These are phyloP conservation scores for Pleurotus salmoneostramineus DNA, from an alignment of 768 basidiomycete genomes.

Conservation along the genomic window DNA sequence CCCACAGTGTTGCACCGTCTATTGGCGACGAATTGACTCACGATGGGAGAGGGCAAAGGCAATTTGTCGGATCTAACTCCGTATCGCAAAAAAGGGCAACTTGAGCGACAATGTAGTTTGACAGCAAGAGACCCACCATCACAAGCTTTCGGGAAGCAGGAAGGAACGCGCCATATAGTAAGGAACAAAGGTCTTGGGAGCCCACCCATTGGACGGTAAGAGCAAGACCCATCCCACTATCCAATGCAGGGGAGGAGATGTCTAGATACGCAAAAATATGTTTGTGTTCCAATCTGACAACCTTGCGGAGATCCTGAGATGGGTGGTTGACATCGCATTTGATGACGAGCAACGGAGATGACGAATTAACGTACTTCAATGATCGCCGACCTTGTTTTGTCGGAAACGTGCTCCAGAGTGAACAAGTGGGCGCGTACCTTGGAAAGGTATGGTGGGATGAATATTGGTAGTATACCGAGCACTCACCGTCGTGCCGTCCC, in stretches of 20 bases:
- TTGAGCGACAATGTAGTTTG: no score
- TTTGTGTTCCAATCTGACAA: neutral
- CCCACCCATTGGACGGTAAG: neutral
- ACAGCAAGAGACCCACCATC: neutral
- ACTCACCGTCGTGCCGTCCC: neutral
- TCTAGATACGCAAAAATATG: neutral
- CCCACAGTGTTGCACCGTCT: neutral
- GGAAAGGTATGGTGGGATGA: no score
- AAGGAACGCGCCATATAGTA: neutral
- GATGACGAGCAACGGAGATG: neutral
- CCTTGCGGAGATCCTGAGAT: neutral
- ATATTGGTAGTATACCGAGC: neutral
- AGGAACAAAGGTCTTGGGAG: neutral
- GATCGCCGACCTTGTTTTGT: neutral
- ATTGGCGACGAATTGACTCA: neutral
- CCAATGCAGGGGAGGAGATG: neutral
- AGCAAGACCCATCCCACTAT: neutral
- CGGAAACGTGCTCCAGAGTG: neutral
- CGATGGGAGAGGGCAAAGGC: constrained; percentile 1
- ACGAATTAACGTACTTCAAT: neutral
- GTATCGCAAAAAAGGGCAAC: no score
- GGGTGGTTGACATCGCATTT: no score
- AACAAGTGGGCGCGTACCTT: neutral
- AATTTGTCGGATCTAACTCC: constrained; percentile 1
- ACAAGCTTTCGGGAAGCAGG: neutral